Evolutionary conservation across 495 filamentous ascomycete species (phyloP), one percentile per base, ranked within the genome.

Genomic region (Penicillium parvum): DNA sequence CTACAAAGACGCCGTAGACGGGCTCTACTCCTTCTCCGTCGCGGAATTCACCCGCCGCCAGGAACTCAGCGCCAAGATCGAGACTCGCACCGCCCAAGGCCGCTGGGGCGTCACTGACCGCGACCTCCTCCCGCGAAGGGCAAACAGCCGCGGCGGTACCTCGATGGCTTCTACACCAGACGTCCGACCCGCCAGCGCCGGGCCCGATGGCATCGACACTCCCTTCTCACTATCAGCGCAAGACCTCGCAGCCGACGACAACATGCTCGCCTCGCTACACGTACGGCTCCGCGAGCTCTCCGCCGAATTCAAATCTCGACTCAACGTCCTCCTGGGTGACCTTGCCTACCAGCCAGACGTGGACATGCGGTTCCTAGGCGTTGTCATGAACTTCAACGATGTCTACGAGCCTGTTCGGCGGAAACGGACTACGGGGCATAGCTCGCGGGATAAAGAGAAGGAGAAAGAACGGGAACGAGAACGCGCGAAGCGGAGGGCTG

Each of bases 341-440:
- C 61, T 99, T 44, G 81, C 87, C 7, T 88, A 92, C 58, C 94
- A 97, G 68, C 85, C 90, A 9, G 94, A 98, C 62, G 82, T 86
- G 45, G 92, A 97, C 53, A 90, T 99, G 85, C 77, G 90, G 29
- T 95, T 96, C 69, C 69, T 99, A 46, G 94, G 85, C 7, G 87
- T 96, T 34, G 86, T 91, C 15, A 95, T 99, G 88, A 99, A 96
- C 59, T 99, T 99, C 60, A 99, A 99, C 63, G 90, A 96, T 63
- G 88, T 95, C 6, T 96, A 96, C 65, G 74, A 84, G 62, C 84
- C 86, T 3, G 75, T 78, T 32, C 75, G 79, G 44, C 72, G 79
- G 63, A 76, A 82, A 61, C 61, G 69, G 29, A 50, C 58, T 9
- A 27, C 51, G 32, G 53, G 47, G 8, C 41, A 36, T 1, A 65